Evolutionary conservation across 352 stramenopile species (phyloP), one percentile per base, ranked within the genome.

Genomic region (Phytophthora chlamydospora): DNA sequence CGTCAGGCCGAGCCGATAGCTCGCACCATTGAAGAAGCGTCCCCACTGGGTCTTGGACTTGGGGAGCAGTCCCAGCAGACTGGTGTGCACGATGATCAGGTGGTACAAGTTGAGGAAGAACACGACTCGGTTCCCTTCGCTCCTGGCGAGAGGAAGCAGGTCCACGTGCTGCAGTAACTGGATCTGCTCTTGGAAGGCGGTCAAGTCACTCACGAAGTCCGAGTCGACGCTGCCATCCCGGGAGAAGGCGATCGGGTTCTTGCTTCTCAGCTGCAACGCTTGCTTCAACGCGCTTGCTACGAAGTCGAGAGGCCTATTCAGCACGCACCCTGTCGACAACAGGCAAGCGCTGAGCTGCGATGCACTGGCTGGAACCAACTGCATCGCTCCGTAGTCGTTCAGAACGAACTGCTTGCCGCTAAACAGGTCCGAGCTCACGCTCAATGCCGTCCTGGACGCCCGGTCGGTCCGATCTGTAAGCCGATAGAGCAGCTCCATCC

Each of bases 71-170:
- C 66, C 72, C 4, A 88, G 40, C 12, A 89, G 57, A 34, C 59
- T 75, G 6, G 69, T 51, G 43, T 89, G 76, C 2, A 88, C 12
- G 27, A 85, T 35, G 29, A 85, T 58, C 11, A 86, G 35, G 33
- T 89, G 80, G 44, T 79, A 88, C 34, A 89, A 31, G 45, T 88
- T 89, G n/a, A 89, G 40, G 44, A 88, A 73, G 21, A 83, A 85
- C 7, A 68, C 73, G 8, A 55, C 17, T 4, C 47, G 47, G 13
- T 33, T 80, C 81, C 17, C 62, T 59, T 38, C 62, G 48, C 10
- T 55, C 29, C 11, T 74, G 58, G 24, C 67, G 42, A 84, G 21
- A 1, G 49, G 2, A 6, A 52, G 34, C 27, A 80, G 8, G 27
- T 76, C 54, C 17, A 70, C 36, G 46, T 62, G 71, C 36, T 81